These are phyloP conservation scores for Crithidia fasciculata DNA, from an alignment of 208 protist genomes.

Conservation along the genomic window DNA sequence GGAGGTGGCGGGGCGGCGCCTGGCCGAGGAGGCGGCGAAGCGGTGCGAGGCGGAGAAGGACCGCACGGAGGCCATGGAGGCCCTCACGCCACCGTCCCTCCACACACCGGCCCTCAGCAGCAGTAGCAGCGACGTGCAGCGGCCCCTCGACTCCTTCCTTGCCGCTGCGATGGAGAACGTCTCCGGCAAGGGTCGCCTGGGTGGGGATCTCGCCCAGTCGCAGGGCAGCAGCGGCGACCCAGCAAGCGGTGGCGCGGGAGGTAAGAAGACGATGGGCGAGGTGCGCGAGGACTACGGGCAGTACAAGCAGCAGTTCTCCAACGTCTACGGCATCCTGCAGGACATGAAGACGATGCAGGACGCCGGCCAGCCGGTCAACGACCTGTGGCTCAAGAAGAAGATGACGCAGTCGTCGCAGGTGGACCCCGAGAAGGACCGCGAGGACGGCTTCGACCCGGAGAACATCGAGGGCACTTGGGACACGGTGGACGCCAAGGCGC, in stretches of 20 bases:
- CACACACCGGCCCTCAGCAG: constrained; percentile 8
- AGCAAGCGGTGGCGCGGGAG: neutral
- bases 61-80: constrained; percentile 26
- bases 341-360: constrained; percentile 84
- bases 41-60: constrained; percentile 20
- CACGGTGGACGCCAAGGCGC: constrained; percentile 75
- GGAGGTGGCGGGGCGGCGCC: constrained; percentile 31
- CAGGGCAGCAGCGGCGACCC: constrained; percentile 7
- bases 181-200: constrained; percentile 34
- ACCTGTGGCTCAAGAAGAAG: constrained; percentile 82
- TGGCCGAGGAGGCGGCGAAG: constrained; percentile 33
- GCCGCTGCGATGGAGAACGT: constrained; percentile 14
- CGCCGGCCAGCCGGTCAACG: constrained; percentile 72
- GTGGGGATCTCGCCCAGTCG: constrained; percentile 32
- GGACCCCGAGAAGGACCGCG: constrained; percentile 49
- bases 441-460: constrained; percentile 74
- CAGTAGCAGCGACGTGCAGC: constrained; percentile 2
- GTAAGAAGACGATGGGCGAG: constrained; percentile 38
- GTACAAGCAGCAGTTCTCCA: constrained; percentile 83
- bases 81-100: constrained; percentile 23
- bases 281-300: constrained; percentile 59
- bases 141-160: constrained; percentile 27
- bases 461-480: constrained; percentile 88
- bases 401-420: constrained; percentile 41
- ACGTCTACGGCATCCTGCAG: constrained; percentile 72